Percentiles rank a stretch among this genome's conserved stretches.
Conservation (phyloP, 2,329 filamentous ascomycete genomes). For the Hymenoscyphus fructigenus region DNA sequence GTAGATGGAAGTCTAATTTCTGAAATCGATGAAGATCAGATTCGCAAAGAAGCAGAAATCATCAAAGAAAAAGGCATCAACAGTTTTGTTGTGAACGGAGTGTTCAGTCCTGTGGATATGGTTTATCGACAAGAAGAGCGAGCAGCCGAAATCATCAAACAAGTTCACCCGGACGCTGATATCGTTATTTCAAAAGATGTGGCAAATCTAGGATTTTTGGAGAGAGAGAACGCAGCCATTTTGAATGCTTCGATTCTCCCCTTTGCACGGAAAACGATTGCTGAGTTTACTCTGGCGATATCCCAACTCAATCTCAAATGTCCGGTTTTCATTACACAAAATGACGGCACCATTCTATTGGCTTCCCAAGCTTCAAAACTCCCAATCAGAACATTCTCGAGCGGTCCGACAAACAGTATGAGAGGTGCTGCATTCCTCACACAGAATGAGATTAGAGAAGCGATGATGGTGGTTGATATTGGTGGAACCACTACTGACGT, state of each 20-base stretch:
- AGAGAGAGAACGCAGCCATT: constrained; percentile 64
- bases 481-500: constrained; percentile 60
- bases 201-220: constrained; percentile 42
- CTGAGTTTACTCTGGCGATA: constrained; percentile 54
- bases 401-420: constrained; percentile 63
- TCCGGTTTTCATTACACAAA: constrained; percentile 55
- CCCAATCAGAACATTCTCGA: constrained; percentile 61
- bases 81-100: constrained; percentile 47
- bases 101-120: constrained; percentile 57
- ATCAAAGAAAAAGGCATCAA: constrained; percentile 36
- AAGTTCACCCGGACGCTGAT: constrained; percentile 44
- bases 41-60: constrained; percentile 37
- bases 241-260: constrained; percentile 60
- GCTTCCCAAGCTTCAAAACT: constrained; percentile 51
- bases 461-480: constrained; percentile 49
- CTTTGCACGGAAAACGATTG: constrained; percentile 56
- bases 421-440: constrained; percentile 58
- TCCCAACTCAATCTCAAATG: constrained; percentile 46
- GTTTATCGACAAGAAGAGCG: constrained; percentile 50
- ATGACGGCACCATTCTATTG: constrained; percentile 59
- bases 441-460: constrained; percentile 17
- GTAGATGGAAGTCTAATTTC: constrained; percentile 47
- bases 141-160: constrained; percentile 35
- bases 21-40: constrained; percentile 41
- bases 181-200: constrained; percentile 46